Percentiles rank a stretch among this genome's conserved stretches.
Conservation (phyloP, 2,329 filamentous ascomycete genomes). For the Aspergillus aculeatus region DNA sequence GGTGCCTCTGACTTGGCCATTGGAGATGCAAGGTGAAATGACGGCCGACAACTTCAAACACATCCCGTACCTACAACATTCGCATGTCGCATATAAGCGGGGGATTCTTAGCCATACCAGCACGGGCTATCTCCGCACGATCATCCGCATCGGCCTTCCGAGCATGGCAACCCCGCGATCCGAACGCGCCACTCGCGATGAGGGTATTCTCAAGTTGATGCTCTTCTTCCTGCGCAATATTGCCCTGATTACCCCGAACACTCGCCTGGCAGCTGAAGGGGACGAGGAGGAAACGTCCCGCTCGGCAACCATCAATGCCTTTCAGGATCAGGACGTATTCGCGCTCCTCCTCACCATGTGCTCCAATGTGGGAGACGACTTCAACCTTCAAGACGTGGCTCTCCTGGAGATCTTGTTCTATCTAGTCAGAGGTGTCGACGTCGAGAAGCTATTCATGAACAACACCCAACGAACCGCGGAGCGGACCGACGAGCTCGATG, state of each 20-base stretch:
- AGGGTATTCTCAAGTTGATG: constrained; percentile 87
- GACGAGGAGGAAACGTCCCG: constrained; percentile 87
- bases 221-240: constrained; percentile 89
- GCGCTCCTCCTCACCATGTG: constrained; percentile 80
- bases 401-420: constrained; percentile 91
- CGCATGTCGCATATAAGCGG: constrained; percentile 86
- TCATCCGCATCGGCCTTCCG: constrained; percentile 77
- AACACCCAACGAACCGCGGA: constrained; percentile 68
- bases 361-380: constrained; percentile 92
- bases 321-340: constrained; percentile 87
- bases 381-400: constrained; percentile 82
- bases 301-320: constrained; percentile 82
- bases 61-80: constrained; percentile 81
- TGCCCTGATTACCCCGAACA: constrained; percentile 74
- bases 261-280: constrained; percentile 72
- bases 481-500: constrained; percentile 70
- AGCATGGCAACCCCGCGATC: constrained; percentile 76
- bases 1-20: constrained; percentile 90
- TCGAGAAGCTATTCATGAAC: constrained; percentile 80
- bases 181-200: constrained; percentile 75
- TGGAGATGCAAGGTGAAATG: constrained; percentile 78
- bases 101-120: constrained; percentile 81
- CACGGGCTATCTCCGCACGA: constrained; percentile 73
- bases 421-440: constrained; percentile 83
- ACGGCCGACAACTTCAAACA: constrained; percentile 92